Conservation (phyloP, 352 stramenopile species). For the Achlya hypogyna region DNA sequence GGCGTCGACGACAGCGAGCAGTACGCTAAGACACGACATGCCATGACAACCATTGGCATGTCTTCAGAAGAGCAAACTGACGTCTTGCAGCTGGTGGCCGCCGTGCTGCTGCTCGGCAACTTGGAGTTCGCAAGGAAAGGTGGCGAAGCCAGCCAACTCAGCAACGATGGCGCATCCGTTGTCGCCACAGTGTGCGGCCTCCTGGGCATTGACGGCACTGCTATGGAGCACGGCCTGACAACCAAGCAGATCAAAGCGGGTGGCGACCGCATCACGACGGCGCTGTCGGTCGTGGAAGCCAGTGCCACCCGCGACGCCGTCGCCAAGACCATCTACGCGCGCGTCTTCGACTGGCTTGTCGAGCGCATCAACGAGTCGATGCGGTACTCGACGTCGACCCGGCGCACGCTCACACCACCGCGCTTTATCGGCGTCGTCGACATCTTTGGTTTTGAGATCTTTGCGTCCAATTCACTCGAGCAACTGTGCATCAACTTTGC, state of each 20-base stretch:
- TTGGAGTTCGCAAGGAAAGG: conserved; percentile 68
- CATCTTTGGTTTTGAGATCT: conserved; percentile 46
- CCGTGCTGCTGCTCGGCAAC: conserved; percentile 83
- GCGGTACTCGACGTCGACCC: conserved; percentile 44
- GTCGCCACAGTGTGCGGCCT: conserved; percentile 26
- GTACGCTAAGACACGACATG: conserved; percentile 56
- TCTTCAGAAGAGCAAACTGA: conserved; percentile 56
- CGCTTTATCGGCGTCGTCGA: conserved; percentile 33
- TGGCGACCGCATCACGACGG: conserved; percentile 39
- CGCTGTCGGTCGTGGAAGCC: conserved; percentile 20
- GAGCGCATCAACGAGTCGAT: conserved; percentile 32
- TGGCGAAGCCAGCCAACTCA: conserved; percentile 30
- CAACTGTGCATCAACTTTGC: conserved; percentile 32
- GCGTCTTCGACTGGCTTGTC: conserved; percentile 36
- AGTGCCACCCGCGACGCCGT: conserved; percentile 20
- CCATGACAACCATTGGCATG: conserved; percentile 83
- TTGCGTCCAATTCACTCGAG: conserved; percentile 27
- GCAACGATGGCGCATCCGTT: conserved; percentile 44
- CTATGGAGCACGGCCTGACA: conserved; percentile 53
- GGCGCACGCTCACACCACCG: not conserved
- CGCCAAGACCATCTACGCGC: conserved; percentile 28
- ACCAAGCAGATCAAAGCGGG: conserved; percentile 59
- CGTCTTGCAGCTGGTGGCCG: conserved; percentile 75
- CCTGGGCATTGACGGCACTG: conserved; percentile 21
- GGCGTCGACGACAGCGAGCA: conserved; percentile 72